These are phyloP conservation scores for Wickerhamomyces subpelliculosus DNA, from an alignment of 805 yeast species.

Conservation along the genomic window DNA sequence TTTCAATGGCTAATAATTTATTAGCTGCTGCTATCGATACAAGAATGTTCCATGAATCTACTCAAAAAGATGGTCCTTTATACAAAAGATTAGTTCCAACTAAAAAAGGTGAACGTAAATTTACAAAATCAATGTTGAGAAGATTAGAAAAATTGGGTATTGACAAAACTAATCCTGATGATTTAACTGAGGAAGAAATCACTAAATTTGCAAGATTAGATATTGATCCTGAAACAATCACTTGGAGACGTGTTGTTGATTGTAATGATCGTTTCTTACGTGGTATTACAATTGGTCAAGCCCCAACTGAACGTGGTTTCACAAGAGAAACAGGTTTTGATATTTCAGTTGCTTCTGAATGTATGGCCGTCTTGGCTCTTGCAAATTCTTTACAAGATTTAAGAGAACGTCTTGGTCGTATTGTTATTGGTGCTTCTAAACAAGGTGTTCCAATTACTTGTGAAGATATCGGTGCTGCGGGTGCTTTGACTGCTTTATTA, in stretches of 20 bases:
- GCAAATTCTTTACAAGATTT: slow-evolving; percentile 73
- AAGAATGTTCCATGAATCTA: slow-evolving; percentile 89
- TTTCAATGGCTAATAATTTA: slow-evolving; percentile 86
- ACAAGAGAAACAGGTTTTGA: slow-evolving; percentile 89
- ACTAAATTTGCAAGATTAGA: slow-evolving; percentile 72
- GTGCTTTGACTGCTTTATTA: slow-evolving; percentile 89
- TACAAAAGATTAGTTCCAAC: slow-evolving; percentile 82
- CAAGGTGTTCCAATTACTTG: slow-evolving; percentile 82
- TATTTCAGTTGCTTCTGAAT: slow-evolving; percentile 92
- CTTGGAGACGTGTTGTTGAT: slow-evolving; percentile 92
- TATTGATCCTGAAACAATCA: slow-evolving; percentile 83
- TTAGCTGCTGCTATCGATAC: slow-evolving; percentile 96
- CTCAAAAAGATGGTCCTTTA: slow-evolving; percentile 77
- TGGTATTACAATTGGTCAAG: slow-evolving; percentile 84
- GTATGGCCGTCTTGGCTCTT: slow-evolving; percentile 92
- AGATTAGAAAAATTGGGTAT: slow-evolving; percentile 81
- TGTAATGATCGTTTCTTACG: slow-evolving; percentile 88
- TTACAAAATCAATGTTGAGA: slow-evolving; percentile 71
- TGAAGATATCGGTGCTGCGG: slow-evolving; percentile 93
- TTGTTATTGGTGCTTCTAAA: slow-evolving; percentile 79
- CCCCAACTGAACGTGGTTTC: slow-evolving; percentile 87
- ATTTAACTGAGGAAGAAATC: slow-evolving; percentile 71
- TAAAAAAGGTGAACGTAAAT: slow-evolving; percentile 71
- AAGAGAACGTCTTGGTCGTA: slow-evolving; percentile 80
- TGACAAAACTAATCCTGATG: slow-evolving; percentile 69